phyloP scores from a whole-genome alignment of 1,139 yeast genomes.

The Scheffersomyces parashehatae region DNA sequence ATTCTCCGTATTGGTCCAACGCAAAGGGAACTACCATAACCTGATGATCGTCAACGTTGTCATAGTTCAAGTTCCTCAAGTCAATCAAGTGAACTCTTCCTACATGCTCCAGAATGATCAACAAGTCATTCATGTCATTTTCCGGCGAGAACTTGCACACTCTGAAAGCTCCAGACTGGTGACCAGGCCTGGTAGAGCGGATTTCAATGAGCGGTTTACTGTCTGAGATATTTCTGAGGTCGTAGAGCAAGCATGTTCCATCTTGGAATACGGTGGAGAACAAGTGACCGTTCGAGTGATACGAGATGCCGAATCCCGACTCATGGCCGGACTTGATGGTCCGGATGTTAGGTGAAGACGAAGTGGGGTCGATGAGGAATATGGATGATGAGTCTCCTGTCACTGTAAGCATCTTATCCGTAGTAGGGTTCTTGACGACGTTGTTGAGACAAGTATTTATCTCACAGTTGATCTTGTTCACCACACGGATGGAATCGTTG shows the following conservation, averaged over 20 bases:
- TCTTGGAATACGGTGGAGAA: constrained; percentile 86
- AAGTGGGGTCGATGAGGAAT: constrained; percentile 38
- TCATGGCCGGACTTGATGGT: constrained; percentile 60
- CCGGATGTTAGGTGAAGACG: constrained; percentile 18
- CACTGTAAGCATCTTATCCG: constrained; percentile 33
- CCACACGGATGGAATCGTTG: constrained; percentile 43
- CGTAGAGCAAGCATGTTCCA: constrained; percentile 77
- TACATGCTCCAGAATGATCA: constrained; percentile 79
- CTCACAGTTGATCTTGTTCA: constrained; percentile 36
- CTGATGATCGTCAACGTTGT: constrained; percentile 54
- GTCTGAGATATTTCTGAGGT: constrained; percentile 55
- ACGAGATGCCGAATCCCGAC: constrained; percentile 83
- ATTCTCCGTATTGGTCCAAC: constrained; percentile 41
- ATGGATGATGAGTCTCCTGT: constrained; percentile 45
- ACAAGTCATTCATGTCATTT: constrained; percentile 69
- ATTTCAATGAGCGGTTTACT: constrained; percentile 52
- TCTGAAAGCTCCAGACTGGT: constrained; percentile 61
- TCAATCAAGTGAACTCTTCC: constrained; percentile 86
- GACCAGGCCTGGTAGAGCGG: constrained; percentile 61
- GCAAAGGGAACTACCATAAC: constrained; percentile 59
- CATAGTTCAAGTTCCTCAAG: constrained; percentile 56
- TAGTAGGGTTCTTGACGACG: constrained; percentile 33
- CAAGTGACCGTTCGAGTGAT: constrained; percentile 67
- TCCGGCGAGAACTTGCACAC: constrained; percentile 63
- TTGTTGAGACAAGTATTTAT: constrained; percentile 42